phyloP scores from a whole-genome alignment of 2,329 filamentous ascomycete species.

The Triangularia verruculosa region DNA sequence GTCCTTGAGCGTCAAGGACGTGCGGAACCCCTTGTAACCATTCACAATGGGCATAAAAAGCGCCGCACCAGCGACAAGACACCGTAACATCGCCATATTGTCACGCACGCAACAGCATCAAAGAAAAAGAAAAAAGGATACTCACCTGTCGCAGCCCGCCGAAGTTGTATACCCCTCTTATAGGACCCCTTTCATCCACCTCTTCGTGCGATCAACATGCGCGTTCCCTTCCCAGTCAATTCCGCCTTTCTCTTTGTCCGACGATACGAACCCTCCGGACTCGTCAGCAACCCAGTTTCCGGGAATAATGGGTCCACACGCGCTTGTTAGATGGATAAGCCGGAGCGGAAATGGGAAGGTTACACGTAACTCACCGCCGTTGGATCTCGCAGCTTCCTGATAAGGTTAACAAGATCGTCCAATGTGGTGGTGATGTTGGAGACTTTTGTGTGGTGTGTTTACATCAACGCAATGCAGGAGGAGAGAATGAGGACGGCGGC shows the following conservation, averaged over 20 bases:
- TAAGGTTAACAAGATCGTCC: background rate
- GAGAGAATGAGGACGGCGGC: background rate
- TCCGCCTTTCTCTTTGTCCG: background rate
- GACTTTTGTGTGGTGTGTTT: background rate
- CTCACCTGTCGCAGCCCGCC: background rate
- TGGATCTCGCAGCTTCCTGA: background rate
- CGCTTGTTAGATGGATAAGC: background rate
- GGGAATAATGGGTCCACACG: background rate
- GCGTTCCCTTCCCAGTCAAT: background rate
- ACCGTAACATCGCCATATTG: slow-evolving; percentile 6
- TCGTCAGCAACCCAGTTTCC: background rate
- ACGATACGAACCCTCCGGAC: background rate
- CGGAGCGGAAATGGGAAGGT: background rate
- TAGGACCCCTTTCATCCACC: background rate
- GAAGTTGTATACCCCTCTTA: no score
- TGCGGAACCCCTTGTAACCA: slow-evolving; percentile 16
- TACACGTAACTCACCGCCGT: background rate
- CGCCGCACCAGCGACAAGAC: slow-evolving; percentile 4
- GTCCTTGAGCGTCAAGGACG: slow-evolving; percentile 21
- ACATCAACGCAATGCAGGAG: background rate
- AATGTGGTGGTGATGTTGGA: background rate
- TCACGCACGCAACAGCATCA: background rate
- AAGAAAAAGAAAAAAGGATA: background rate
- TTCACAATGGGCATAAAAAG: slow-evolving; percentile 13
- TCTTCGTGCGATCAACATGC: background rate